Evolutionary conservation across 345 rosid genomes (phyloP).

Genomic region (Sisymbrium altissimum): DNA sequence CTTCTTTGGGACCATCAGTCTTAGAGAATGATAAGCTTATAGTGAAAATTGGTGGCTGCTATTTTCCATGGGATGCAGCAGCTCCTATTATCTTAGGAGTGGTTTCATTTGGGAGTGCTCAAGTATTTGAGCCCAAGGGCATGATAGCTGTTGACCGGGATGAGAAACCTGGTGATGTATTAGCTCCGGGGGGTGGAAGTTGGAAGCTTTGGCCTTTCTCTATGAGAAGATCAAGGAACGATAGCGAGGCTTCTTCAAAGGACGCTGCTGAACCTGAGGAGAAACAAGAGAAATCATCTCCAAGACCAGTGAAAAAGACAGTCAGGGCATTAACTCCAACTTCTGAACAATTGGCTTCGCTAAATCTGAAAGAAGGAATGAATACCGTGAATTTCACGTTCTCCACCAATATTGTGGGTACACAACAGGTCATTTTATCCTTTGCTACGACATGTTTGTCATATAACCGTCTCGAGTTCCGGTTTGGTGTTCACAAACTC

Average conservation of each 20-base stretch:
- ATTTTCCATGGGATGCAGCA: conserved; percentile 67
- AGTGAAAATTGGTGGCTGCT: conserved; percentile 43
- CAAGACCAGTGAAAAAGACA: conserved; percentile 48
- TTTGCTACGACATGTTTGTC: conserved; percentile 13
- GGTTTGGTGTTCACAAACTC: conserved; percentile 8
- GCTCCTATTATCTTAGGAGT: conserved; percentile 53
- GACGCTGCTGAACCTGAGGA: conserved; percentile 34
- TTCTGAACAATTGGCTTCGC: conserved; percentile 77
- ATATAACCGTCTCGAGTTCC: neutral
- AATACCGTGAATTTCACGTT: conserved; percentile 77
- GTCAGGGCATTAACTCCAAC: conserved; percentile 64
- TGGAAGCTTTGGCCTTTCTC: conserved; percentile 94
- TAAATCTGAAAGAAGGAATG: conserved; percentile 77
- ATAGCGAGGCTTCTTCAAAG: conserved; percentile 34
- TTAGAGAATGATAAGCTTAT: conserved; percentile 57
- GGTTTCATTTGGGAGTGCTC: conserved; percentile 47
- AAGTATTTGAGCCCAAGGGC: conserved; percentile 50
- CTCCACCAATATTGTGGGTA: conserved; percentile 87
- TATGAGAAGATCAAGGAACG: conserved; percentile 42
- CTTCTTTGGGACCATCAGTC: conserved; percentile 46
- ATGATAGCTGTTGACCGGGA: conserved; percentile 51
- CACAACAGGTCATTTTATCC: conserved; percentile 61
- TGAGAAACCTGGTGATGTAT: conserved; percentile 43
- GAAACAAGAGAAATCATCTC: conserved; percentile 33
- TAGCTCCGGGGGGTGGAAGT: conserved; percentile 48